A percentile compares a stretch with the other conserved stretches of the same genome.
phyloP scores from a whole-genome alignment of 116 monocot genomes.

The Posidonia oceanica region DNA sequence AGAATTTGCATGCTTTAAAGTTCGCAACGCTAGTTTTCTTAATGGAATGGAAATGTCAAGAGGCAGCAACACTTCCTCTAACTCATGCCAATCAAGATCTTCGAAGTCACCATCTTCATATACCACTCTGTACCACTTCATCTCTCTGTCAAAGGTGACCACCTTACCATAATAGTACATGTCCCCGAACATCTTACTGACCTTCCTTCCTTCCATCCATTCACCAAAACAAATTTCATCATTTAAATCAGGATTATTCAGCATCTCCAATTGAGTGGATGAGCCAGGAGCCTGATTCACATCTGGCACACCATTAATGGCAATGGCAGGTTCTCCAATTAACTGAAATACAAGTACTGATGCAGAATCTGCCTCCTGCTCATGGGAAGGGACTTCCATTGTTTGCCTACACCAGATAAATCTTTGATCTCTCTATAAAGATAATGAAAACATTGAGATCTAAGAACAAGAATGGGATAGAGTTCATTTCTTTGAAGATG shows the following conservation, averaged over 20 bases:
- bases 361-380: not conserved
- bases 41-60: conserved; percentile 66
- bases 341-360: conserved; percentile 21
- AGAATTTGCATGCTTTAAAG: conserved; percentile 1
- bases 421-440: no score
- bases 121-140: conserved; percentile 52
- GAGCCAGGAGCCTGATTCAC: conserved; percentile 3
- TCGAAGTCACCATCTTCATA: conserved; percentile 82
- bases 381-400: not conserved
- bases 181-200: conserved; percentile 51
- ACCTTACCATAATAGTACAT: conserved; percentile 51
- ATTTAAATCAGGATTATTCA: conserved; percentile 7
- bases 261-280: not conserved
- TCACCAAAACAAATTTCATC: conserved; percentile 42
- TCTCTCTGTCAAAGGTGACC: conserved; percentile 40
- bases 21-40: conserved; percentile 28
- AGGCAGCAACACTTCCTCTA: conserved; percentile 53
- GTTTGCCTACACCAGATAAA: no score
- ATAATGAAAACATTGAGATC: no score
- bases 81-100: conserved; percentile 64
- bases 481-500: no score
- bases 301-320: conserved; percentile 52
- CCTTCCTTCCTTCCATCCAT: conserved; percentile 60
- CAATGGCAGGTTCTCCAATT: conserved; percentile 55
- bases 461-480: no score